Conservation (phyloP, 805 yeast genomes). For the Candida awuae region DNA sequence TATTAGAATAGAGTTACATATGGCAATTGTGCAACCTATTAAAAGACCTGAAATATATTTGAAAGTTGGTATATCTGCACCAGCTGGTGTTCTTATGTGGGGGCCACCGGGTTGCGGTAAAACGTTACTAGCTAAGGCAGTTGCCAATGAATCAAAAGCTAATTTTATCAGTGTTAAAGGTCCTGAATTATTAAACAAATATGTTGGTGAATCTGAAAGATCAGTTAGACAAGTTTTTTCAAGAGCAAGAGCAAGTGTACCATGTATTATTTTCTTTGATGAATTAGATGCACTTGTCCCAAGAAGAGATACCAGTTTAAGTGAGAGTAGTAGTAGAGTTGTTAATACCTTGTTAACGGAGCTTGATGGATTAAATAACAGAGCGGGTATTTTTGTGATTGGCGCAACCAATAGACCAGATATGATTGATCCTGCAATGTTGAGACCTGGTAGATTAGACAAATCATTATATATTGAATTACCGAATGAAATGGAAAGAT, state of each 20-base stretch:
- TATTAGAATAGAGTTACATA: conserved; percentile 82
- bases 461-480: conserved; percentile 87
- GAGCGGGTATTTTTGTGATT: conserved; percentile 87
- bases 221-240: conserved; percentile 90
- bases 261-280: conserved; percentile 90
- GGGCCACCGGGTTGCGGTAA: conserved; percentile 99
- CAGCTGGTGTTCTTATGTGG: conserved; percentile 96
- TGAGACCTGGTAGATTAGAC: conserved; percentile 93
- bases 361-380: conserved; percentile 86
- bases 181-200: conserved; percentile 90
- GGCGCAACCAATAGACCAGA: conserved; percentile 98
- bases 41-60: conserved; percentile 83
- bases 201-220: conserved; percentile 91
- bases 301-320: conserved; percentile 76
- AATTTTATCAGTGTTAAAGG: conserved; percentile 94
- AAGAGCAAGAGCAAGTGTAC: conserved; percentile 91
- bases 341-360: conserved; percentile 93
- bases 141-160: conserved; percentile 94
- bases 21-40: conserved; percentile 97
- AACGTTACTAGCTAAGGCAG: conserved; percentile 92
- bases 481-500: conserved; percentile 70
- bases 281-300: conserved; percentile 96
- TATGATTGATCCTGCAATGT: conserved; percentile 97
- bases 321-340: conserved; percentile 87
- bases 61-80: conserved; percentile 90